Evolutionary conservation across 1,139 yeast species (phyloP).

Genomic region (Taphrina betulina): DNA sequence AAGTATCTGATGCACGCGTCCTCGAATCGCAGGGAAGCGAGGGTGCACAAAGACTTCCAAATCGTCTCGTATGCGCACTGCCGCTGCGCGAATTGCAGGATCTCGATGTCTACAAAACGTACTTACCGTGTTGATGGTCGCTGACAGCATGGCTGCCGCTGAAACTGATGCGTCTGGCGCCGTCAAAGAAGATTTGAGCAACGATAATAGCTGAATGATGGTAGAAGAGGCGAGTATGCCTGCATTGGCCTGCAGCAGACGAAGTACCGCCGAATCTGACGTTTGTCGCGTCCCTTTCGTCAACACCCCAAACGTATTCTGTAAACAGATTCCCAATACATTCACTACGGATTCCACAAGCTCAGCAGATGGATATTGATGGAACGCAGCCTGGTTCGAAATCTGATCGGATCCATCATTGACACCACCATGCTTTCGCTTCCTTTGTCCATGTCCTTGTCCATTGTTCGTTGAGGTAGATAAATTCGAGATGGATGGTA

Average conservation of each 20-base stretch:
- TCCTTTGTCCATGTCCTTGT: neutral
- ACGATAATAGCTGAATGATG: neutral
- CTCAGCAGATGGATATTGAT: constrained; percentile 2
- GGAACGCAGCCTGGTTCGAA: constrained; percentile 20
- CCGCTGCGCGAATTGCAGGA: neutral
- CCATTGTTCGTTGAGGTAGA: neutral
- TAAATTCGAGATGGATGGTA: constrained; percentile 2
- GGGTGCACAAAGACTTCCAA: constrained; percentile 18
- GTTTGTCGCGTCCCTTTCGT: constrained; percentile 11
- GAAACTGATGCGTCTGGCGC: constrained; percentile 8
- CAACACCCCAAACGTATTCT: constrained; percentile 3
- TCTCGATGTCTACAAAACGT: neutral
- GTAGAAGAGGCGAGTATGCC: neutral
- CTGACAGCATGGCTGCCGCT: constrained; percentile 17
- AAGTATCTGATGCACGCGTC: neutral
- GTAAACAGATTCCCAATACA: neutral
- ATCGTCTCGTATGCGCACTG: neutral
- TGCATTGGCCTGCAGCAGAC: neutral
- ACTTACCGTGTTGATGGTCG: neutral
- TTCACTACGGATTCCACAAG: neutral
- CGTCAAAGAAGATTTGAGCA: constrained; percentile 2
- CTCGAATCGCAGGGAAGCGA: constrained; percentile 18
- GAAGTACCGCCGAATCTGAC: constrained; percentile 2
- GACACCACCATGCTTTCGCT: constrained; percentile 22
- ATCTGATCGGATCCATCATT: constrained; percentile 21